phyloP scores from a whole-genome alignment of 2,329 filamentous ascomycete genomes.

The Aspergillus sp. region DNA sequence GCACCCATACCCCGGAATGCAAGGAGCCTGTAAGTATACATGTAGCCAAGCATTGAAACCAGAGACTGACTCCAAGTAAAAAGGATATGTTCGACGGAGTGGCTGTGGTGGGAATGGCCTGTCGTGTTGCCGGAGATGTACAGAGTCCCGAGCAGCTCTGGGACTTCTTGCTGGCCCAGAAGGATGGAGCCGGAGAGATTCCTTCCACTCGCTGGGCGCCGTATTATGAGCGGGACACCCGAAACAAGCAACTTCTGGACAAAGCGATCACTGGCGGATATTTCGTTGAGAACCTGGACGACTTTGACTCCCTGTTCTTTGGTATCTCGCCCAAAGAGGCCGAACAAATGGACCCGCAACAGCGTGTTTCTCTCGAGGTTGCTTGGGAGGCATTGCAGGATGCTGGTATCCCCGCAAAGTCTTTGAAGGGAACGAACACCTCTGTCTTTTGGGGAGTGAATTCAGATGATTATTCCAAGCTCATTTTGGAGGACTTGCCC shows the following conservation, averaged over 20 bases:
- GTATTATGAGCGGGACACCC: conserved; percentile 18
- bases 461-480: conserved; percentile 30
- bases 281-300: conserved; percentile 19
- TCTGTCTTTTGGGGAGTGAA: conserved; percentile 26
- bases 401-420: conserved; percentile 12
- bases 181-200: conserved; percentile 21
- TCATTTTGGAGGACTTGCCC: conserved; percentile 31
- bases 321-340: conserved; percentile 22
- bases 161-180: conserved; percentile 22
- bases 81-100: neutral
- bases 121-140: conserved; percentile 23
- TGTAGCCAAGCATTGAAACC: too few species aligned
- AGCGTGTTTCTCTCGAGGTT: conserved; percentile 19
- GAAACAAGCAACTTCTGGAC: conserved; percentile 18
- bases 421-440: conserved; percentile 19
- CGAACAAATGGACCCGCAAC: conserved; percentile 22
- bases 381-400: conserved; percentile 17
- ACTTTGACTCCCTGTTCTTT: conserved; percentile 24
- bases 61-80: too few species aligned
- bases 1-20: too few species aligned
- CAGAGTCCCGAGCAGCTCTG: conserved; percentile 26
- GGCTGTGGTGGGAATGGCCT: conserved; percentile 28
- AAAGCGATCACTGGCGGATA: conserved; percentile 22
- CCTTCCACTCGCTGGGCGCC: conserved; percentile 26
- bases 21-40: too few species aligned